Percentiles rank a stretch among this genome's conserved stretches.
Conservation (phyloP, 1,139 yeast genomes). For the Candida albicans region DNA sequence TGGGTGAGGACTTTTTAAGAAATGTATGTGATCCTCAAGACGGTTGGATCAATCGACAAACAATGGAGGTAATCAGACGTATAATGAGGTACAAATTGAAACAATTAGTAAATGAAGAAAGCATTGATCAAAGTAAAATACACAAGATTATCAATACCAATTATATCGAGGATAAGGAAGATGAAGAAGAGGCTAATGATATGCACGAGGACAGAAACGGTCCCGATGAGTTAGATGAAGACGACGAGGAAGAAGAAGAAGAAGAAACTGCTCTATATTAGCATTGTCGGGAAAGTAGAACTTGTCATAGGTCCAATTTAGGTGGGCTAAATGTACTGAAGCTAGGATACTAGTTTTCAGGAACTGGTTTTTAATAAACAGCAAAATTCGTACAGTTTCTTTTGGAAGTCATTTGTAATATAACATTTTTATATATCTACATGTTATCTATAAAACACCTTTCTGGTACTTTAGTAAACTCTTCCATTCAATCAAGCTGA, state of each 20-base stretch:
- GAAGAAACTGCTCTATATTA: conserved; percentile 25
- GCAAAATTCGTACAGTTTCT: too few relatives aligned
- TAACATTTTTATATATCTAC: too few relatives aligned
- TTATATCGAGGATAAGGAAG: conserved; percentile 33
- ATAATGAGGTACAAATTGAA: conserved; percentile 72
- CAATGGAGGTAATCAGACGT: conserved; percentile 63
- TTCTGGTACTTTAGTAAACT: conserved; percentile 20
- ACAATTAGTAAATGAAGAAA: conserved; percentile 48
- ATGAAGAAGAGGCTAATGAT: conserved; percentile 25
- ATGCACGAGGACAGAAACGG: conserved; percentile 21
- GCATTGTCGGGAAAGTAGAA: conserved; percentile 22
- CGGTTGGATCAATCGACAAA: conserved; percentile 77
- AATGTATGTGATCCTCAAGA: conserved; percentile 45
- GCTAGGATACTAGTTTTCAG: too few relatives aligned
- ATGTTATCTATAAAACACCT: too few relatives aligned
- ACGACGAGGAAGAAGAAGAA: conserved; percentile 21
- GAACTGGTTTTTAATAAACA: too few relatives aligned
- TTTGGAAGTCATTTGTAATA: too few relatives aligned
- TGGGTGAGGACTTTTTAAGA: conserved; percentile 44
- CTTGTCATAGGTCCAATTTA: too few relatives aligned
- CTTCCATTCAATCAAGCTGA: background rate
- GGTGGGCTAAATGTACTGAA: too few relatives aligned
- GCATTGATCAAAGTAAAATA: conserved; percentile 41
- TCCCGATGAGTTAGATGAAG: conserved; percentile 21
- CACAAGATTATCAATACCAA: conserved; percentile 43